Evolutionary conservation across 2,329 filamentous ascomycete species (phyloP).

Genomic region (Fusarium anguioides): DNA sequence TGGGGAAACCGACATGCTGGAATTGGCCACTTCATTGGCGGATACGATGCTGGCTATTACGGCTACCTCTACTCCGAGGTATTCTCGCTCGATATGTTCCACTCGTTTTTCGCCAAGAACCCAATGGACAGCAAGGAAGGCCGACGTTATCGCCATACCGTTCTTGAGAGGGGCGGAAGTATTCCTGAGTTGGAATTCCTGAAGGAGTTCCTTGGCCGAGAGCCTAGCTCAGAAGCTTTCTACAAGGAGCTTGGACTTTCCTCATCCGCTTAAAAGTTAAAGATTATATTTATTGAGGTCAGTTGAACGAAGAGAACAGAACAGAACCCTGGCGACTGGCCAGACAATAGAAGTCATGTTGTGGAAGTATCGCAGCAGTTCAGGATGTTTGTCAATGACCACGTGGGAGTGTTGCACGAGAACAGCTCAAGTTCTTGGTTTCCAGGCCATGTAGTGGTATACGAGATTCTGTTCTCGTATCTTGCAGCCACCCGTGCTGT

Average conservation of each 20-base stretch:
- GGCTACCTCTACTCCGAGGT: conserved; percentile 80
- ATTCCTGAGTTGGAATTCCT: conserved; percentile 85
- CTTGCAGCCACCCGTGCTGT: conserved; percentile 22
- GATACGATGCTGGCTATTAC: conserved; percentile 89
- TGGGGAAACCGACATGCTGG: conserved; percentile 85
- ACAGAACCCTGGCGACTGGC: background rate
- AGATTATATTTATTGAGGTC: background rate
- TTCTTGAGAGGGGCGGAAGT: conserved; percentile 80
- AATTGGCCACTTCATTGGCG: conserved; percentile 85
- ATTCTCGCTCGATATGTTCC: conserved; percentile 89
- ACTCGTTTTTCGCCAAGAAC: conserved; percentile 79
- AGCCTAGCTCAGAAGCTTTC: conserved; percentile 82
- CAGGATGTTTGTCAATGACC: background rate
- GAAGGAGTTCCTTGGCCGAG: conserved; percentile 80
- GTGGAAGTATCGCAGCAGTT: background rate
- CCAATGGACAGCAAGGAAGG: conserved; percentile 82
- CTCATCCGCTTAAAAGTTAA: conserved; percentile 22
- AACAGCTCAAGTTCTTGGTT: background rate
- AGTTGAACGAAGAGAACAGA: conserved; percentile 14
- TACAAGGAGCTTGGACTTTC: conserved; percentile 77
- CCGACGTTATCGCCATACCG: conserved; percentile 79
- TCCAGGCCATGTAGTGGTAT: conserved; percentile 13
- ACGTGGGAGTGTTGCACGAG: conserved; percentile 11
- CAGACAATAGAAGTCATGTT: background rate
- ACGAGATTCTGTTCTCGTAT: conserved; percentile 32